These are phyloP conservation scores for Ustilago tritici DNA, from an alignment of 1,284 basidiomycete species.

Conservation along the genomic window DNA sequence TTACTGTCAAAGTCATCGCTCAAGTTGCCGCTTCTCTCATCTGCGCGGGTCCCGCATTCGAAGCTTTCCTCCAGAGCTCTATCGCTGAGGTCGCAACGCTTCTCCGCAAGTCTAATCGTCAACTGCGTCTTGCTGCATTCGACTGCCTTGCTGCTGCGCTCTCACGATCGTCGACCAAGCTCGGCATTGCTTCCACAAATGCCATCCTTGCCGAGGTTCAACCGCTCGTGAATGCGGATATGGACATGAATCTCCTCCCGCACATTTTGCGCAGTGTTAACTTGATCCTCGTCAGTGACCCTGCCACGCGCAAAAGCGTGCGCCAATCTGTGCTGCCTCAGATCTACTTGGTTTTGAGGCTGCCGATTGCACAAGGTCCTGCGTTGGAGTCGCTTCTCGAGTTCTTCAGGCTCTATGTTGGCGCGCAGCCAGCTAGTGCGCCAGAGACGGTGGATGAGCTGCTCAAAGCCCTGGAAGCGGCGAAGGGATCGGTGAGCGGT, in stretches of 20 bases:
- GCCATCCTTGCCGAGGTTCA: conserved; percentile 54
- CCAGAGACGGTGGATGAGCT: conserved; percentile 41
- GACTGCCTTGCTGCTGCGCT: conserved; percentile 81
- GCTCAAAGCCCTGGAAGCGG: conserved; percentile 34
- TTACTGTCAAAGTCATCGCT: conserved; percentile 72
- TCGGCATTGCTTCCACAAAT: conserved; percentile 37
- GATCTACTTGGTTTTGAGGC: conserved; percentile 80
- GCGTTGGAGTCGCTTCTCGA: conserved; percentile 82
- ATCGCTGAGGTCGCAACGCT: conserved; percentile 80
- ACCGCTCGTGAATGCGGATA: conserved; percentile 53
- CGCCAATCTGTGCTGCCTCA: conserved; percentile 74
- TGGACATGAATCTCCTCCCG: conserved; percentile 59
- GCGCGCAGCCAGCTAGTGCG: conserved; percentile 75
- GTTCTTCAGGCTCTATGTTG: conserved; percentile 85
- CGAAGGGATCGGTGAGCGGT: conserved; percentile 30
- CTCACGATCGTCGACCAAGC: conserved; percentile 73
- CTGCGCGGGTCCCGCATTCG: conserved; percentile 71
- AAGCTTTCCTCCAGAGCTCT: conserved; percentile 83
- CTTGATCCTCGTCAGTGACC: conserved; percentile 45
- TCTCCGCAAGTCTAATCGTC: conserved; percentile 82
- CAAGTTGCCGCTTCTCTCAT: conserved; percentile 71
- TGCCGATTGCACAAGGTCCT: conserved; percentile 79
- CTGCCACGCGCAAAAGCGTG: conserved; percentile 32
- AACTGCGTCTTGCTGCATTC: conserved; percentile 85
- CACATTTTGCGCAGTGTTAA: conserved; percentile 49